phyloP scores from a whole-genome alignment of 345 rosid genomes.

The Gossypium anomalum region DNA sequence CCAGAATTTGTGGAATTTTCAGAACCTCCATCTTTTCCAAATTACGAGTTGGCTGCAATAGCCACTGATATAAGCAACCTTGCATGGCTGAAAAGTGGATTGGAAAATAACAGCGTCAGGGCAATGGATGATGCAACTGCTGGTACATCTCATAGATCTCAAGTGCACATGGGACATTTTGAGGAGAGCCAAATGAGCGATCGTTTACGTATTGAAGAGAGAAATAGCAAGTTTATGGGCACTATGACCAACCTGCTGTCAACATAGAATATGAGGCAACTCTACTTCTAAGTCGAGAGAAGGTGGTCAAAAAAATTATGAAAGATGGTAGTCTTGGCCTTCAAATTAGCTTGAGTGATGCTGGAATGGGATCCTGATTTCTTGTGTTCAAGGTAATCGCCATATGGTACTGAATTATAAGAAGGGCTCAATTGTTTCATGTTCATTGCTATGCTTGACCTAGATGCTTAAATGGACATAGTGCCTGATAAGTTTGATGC shows the following conservation, averaged over 20 bases:
- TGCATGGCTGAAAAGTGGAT: conserved; percentile 83
- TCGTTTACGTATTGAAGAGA: conserved; percentile 34
- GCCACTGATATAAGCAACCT: conserved; percentile 74
- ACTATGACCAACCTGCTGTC: conserved; percentile 15
- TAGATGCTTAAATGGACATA: neutral
- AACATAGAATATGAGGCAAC: conserved; percentile 9
- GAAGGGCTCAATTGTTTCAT: neutral
- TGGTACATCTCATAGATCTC: conserved; percentile 32
- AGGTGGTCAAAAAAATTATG: neutral
- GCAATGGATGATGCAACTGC: conserved; percentile 43
- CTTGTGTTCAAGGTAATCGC: neutral
- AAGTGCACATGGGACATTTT: conserved; percentile 20
- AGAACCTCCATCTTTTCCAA: conserved; percentile 56
- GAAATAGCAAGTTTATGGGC: conserved; percentile 30
- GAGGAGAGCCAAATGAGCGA: conserved; percentile 30
- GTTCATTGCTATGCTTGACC: conserved; percentile 3
- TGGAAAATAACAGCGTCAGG: conserved; percentile 49
- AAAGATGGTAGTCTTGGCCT: neutral
- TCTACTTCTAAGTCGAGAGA: neutral
- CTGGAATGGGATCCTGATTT: neutral
- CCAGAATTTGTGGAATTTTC: conserved; percentile 70
- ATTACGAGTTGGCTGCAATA: conserved; percentile 71
- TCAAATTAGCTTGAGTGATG: neutral
- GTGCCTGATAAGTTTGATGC: neutral
- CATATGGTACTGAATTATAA: neutral